Base-by-base conservation (phyloP, 140 eudicot genomes). In the Flaveria floridana region DNA sequence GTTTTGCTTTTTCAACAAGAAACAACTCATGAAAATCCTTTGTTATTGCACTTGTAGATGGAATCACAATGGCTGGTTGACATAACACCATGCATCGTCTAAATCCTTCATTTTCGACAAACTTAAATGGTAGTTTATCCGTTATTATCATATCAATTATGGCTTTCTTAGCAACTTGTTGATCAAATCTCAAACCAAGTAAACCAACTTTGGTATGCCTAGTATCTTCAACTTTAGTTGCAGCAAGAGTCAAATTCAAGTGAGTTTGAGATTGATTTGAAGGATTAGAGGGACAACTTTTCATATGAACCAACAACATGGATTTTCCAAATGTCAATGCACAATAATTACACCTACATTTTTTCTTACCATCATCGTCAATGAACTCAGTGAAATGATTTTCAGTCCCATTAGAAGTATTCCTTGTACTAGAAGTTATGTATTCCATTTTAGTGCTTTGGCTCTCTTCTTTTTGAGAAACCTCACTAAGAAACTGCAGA, bases 401-500 rank as follows among this genome's bases (percentile, higher is more conserved):
- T 42, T 14, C 41, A 37, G 6, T 14, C 68, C 6, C 56, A 2
- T 0, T 26, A 6, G 37, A 53, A 30, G 41, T 72, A 37, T 26
- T 20, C 15, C 41, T 58, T 21, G 57, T 61, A 0, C 23, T 41
- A 57, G 57, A 57, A 14, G 26, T 16, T 58, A 9, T 21, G 2
- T 11, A 30, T 73, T 72, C 55, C 16, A 28, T 39, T 66, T 39
- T 12, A 11, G 19, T 44, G 1, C 4, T 44, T 20, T 68, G 39
- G 20, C 39, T 44, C 56, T 67, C 72, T 44, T 44, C 2, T 68
- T 10, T 18, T 68, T 20, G 1, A 44, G 39, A 41, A 0, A 15
- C 9, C 30, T 61, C 70, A 6, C 70, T 61, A 44, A 73, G 70
- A 47, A 73, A 73, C 78, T 73, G 61, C 53, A 61, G 16, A 42